phyloP scores from a whole-genome alignment of 2,329 filamentous ascomycete genomes.

The Fusarium annulatum region DNA sequence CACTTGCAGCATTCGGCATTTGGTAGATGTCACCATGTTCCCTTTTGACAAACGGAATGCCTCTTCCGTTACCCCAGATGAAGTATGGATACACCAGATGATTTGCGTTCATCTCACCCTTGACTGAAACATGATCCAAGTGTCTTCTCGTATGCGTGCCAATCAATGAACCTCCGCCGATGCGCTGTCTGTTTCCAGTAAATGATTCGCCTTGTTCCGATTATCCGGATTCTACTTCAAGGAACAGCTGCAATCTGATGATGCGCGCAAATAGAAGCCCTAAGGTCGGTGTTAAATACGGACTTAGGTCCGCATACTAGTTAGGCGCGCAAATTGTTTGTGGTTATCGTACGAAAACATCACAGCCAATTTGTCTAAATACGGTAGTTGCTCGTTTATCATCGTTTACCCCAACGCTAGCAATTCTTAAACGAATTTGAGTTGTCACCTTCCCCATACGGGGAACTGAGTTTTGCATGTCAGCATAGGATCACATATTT shows the following conservation, averaged over 20 bases:
- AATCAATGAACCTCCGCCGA: background rate
- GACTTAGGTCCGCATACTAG: too few species aligned
- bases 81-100: background rate
- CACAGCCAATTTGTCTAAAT: background rate
- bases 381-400: background rate
- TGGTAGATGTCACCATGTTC: background rate
- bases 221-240: background rate
- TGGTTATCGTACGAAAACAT: background rate
- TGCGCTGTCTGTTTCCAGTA: background rate
- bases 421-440: rapidly evolving
- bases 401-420: background rate
- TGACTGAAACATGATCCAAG: background rate
- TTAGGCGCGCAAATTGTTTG: background rate
- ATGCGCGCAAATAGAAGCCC: background rate
- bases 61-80: background rate
- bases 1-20: background rate
- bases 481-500: background rate
- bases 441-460: background rate
- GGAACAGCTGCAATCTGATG: background rate
- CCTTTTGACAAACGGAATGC: background rate
- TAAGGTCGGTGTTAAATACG: background rate
- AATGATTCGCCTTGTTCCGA: background rate
- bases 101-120: background rate
- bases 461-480: rapidly evolving
- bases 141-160: background rate